These are phyloP conservation scores for Cercophora newfieldiana DNA, from an alignment of 495 filamentous ascomycete genomes.

Conservation along the genomic window DNA sequence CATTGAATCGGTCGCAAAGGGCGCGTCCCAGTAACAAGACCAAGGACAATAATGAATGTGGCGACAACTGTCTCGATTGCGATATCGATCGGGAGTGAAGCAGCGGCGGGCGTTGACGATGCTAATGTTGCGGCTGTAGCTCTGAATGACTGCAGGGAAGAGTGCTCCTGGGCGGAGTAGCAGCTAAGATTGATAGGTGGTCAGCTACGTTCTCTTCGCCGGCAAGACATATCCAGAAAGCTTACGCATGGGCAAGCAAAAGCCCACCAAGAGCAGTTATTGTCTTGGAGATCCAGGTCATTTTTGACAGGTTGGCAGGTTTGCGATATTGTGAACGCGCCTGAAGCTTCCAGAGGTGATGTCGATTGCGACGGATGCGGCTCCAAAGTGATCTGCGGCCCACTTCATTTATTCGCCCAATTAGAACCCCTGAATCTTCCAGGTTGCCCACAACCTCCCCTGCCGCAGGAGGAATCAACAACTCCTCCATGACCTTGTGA, in stretches of 20 bases:
- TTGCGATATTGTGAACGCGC: neutral
- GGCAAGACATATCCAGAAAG: neutral
- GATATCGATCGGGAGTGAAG: constrained; percentile 71
- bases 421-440: neutral
- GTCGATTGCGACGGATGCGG: neutral
- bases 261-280: constrained; percentile 65
- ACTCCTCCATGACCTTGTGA: neutral
- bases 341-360: neutral
- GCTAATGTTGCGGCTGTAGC: constrained; percentile 52
- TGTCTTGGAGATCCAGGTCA: constrained; percentile 67
- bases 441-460: neutral
- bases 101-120: constrained; percentile 31
- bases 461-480: neutral
- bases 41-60: constrained; percentile 65
- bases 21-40: constrained; percentile 68
- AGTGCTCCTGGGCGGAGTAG: constrained; percentile 85
- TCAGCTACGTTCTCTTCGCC: constrained; percentile 2
- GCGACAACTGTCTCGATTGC: constrained; percentile 73
- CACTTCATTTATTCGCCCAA: neutral
- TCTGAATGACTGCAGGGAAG: constrained; percentile 62
- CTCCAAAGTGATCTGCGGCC: neutral
- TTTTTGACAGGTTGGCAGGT: constrained; percentile 27
- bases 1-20: constrained; percentile 75
- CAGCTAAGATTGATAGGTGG: constrained; percentile 51
- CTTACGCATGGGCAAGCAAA: constrained; percentile 74